Conservation (phyloP, 148 eudicot genomes). For the Hydrangea macrophylla region DNA sequence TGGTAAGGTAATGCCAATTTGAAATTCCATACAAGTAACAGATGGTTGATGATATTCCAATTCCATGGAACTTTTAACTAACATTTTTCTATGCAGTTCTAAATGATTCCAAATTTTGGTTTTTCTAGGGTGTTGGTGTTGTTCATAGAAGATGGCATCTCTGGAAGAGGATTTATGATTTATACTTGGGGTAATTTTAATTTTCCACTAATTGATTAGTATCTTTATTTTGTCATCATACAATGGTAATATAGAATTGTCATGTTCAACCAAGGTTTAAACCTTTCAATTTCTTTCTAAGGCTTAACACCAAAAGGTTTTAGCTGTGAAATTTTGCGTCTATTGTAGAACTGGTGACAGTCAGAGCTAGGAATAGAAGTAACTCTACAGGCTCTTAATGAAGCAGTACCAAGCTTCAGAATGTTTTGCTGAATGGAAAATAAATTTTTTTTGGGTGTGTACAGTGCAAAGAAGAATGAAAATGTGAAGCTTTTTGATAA, state of each 20-base stretch:
- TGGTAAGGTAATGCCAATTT: conserved; percentile 72
- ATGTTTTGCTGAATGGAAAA: no score
- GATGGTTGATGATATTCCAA: background rate
- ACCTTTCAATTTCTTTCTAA: background rate
- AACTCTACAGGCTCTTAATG: background rate
- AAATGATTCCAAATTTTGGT: conserved; percentile 2
- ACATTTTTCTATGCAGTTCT: background rate
- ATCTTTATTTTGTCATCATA: no score
- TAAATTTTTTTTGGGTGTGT: no score
- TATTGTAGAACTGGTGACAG: background rate
- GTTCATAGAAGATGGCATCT: conserved; percentile 99
- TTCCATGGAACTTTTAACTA: background rate
- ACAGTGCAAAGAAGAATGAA: no score
- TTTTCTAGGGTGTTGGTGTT: conserved; percentile 80
- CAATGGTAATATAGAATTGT: background rate
- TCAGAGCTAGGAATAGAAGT: background rate
- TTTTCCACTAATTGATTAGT: background rate
- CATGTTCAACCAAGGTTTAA: background rate
- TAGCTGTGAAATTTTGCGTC: background rate
- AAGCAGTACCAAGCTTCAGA: background rate
- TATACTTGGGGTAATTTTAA: conserved; percentile 73
- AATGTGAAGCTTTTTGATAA: no score
- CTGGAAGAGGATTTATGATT: conserved; percentile 96
- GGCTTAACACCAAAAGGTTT: background rate
- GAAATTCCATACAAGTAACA: background rate